Evolutionary conservation across 192 early-diverging fungal genomes (phyloP), one percentile per base, ranked within the genome.

Genomic region (Backusella parvicylindrica): DNA sequence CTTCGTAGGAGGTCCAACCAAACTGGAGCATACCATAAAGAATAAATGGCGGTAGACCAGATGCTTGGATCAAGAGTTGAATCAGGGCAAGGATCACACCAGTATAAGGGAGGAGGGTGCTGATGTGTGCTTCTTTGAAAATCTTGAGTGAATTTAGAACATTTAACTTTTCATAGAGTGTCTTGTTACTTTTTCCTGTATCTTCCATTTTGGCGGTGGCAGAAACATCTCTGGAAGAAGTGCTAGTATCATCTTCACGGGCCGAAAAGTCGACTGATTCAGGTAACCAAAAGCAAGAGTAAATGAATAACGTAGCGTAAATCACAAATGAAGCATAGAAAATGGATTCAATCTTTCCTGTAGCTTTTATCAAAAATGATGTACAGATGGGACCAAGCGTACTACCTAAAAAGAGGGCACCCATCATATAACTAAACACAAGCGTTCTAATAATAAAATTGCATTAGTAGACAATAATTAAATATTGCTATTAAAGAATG

Each of bases 1-100:
- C 81, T 36, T 86, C 85, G 21, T 81, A 76, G 2, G 80, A 74
- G 21, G 77, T 79, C 85, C 85, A 86, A 35, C 73, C 31, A 70
- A 86, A 86, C 31, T 64, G 49, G 13, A 75, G 35, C 77, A 79
- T 83, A 3, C 83, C 82, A 74, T 86, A 86, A 1, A 86, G 69
- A 6, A 80, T 33, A 7, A 49, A 53, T 5, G 79, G 79, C 7
- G 79, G 79, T 15, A 68, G 16, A 16, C 43, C 18, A 15, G 75
- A 50, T 9, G 68, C 11, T 26, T 60, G 66, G 32, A 68, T 65
- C 12, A 82, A 7, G 21, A 77, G 71, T 31, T 75, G 72, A 8
- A 82, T 71, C 2, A 32, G 4, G 0, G 76, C 69, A 32, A 82
- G 49, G 4, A 75, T 31, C 6, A 68, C 43, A 35, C 77, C 35